Evolutionary conservation across 805 yeast species (phyloP), one percentile per base, ranked within the genome.

Genomic region (Candida khao-thaluensis): DNA sequence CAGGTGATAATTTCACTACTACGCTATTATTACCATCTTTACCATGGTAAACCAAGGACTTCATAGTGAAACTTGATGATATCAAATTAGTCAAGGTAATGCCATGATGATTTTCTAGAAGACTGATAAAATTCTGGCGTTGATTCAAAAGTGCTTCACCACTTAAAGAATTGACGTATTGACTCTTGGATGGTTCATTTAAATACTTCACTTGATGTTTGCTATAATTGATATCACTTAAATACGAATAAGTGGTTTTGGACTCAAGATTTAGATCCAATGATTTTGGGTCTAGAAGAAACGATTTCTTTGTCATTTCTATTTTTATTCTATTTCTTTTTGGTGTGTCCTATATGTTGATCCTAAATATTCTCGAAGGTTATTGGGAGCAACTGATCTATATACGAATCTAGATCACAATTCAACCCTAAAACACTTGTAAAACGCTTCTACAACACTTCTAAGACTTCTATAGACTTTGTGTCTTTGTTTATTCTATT

Each of bases 1-100:
- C 59, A 2, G 65, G 56, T 10, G 63, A 54, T 11, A 61, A 29
- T 18, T 59, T 51, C 14, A 62, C 30, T 7, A 59, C 36, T 9
- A 35, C 34, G n/a, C n/a, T n/a, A n/a, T n/a, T n/a, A 11, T 37
- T 43, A 7, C 45, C 7, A 17, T 29, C 39, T n/a, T 16, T n/a
- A 5, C 54, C 66, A 25, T 39, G 41, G 24, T 36, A 60, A 7
- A 52, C 32, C 12, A 52, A 30, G 17, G 45, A 43, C 14, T 49
- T 41, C 28, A 38, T 34, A 14, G 33, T 38, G 18, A 27, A 30
- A 5, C 40, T 34, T 7, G 48, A 35, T 2, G 48, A 26, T 8
- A 60, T 35, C 33, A 48, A 57, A 16, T 49, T 46, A n/a, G 38
- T 27, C 5, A 62, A 42, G 5, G 49, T 42, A 35, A 51, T 58